A percentile compares a stretch with the other conserved stretches of the same genome.
phyloP scores from a whole-genome alignment of 306 rosid species.

The Cucurbita pepo region DNA sequence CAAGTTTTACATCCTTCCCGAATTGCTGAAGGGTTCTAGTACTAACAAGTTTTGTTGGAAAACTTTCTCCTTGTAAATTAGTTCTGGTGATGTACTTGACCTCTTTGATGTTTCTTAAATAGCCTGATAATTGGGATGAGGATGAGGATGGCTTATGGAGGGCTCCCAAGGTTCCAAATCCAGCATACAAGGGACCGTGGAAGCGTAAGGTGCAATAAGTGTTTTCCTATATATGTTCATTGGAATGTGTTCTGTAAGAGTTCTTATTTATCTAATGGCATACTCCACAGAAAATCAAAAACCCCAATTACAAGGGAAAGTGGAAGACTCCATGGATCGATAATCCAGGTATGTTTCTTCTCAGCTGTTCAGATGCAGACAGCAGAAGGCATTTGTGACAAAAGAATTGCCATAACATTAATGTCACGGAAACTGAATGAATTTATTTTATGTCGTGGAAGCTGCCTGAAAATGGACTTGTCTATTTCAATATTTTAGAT shows the following conservation, averaged over 20 bases:
- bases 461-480: neutral
- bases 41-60: neutral
- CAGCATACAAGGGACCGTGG: conserved; percentile 96
- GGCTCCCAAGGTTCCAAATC: conserved; percentile 75
- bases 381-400: neutral
- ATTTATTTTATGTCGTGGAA: neutral
- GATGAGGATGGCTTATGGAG: conserved; percentile 87
- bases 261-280: conserved; percentile 11
- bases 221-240: neutral
- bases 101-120: conserved; percentile 7
- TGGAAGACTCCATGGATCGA: conserved; percentile 92
- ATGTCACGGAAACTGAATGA: neutral
- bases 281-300: conserved; percentile 71
- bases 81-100: neutral
- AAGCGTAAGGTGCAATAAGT: conserved; percentile 55
- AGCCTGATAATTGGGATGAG: conserved; percentile 89
- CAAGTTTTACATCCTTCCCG: neutral
- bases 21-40: neutral
- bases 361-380: neutral
- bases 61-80: neutral
- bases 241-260: conserved; percentile 3
- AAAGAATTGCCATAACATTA: neutral
- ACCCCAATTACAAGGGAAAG: conserved; percentile 89
- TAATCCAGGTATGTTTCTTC: conserved; percentile 60
- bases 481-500: neutral